These are phyloP conservation scores for Blepharisma japonicum DNA, from an alignment of 73 alveolate genomes.

Conservation along the genomic window DNA sequence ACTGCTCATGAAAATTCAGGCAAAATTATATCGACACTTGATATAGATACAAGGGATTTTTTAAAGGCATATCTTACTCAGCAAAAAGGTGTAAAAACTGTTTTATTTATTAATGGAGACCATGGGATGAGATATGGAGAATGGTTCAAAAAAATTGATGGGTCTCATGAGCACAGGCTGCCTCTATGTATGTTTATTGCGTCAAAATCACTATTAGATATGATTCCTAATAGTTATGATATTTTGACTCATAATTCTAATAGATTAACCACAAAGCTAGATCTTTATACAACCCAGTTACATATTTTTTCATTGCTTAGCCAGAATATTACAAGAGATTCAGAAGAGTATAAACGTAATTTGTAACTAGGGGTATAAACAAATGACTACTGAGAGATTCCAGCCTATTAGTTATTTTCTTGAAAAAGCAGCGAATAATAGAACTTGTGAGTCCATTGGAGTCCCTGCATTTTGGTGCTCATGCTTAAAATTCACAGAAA, in stretches of 20 bases:
- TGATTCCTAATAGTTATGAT: slow-evolving; percentile 21
- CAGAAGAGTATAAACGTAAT: not conserved
- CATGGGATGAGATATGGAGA: slow-evolving; percentile 37
- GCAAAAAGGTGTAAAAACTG: not conserved
- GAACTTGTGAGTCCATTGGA: slow-evolving; percentile 28
- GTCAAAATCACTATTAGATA: not conserved
- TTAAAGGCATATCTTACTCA: not conserved
- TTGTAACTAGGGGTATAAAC: not conserved
- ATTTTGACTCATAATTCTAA: slow-evolving; percentile 23
- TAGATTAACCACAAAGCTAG: slow-evolving; percentile 12
- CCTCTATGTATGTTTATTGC: slow-evolving; percentile 14
- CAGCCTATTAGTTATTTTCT: slow-evolving; percentile 15
- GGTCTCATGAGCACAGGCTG: slow-evolving; percentile 27
- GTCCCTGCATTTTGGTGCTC: slow-evolving; percentile 33
- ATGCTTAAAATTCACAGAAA: slow-evolving; percentile 8
- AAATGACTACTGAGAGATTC: not conserved
- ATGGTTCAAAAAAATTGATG: slow-evolving; percentile 13
- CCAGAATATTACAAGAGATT: not conserved
- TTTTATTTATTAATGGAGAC: slow-evolving; percentile 23
- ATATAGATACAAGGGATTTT: slow-evolving; percentile 17
- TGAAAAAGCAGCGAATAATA: slow-evolving; percentile 29
- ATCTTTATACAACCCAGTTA: slow-evolving; percentile 7
- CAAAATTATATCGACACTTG: not conserved
- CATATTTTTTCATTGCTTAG: slow-evolving; percentile 2
- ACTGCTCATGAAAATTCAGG: slow-evolving; percentile 33